phyloP scores from a whole-genome alignment of 139 green algal species.

The Pycnococcus provasolii region DNA sequence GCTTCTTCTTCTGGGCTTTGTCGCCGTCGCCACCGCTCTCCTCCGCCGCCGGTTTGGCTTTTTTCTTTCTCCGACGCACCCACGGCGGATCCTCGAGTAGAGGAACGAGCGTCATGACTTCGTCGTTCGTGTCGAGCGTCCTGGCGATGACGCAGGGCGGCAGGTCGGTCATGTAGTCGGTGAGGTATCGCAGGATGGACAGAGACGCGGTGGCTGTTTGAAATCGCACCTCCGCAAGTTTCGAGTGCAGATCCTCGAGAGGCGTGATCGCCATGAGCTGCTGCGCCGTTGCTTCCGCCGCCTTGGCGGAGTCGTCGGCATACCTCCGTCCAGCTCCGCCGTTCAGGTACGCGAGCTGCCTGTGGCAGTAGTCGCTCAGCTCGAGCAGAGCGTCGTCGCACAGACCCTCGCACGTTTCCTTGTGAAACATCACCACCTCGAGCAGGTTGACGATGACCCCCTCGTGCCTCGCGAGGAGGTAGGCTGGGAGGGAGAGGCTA shows the following conservation, averaged over 20 bases:
- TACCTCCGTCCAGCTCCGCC: background rate
- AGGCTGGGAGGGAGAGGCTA: no score
- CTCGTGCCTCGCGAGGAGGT: conserved; percentile 38
- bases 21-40: background rate
- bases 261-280: conserved; percentile 38
- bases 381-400: conserved; percentile 59
- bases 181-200: conserved; percentile 66
- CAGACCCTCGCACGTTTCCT: conserved; percentile 21
- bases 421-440: conserved; percentile 44
- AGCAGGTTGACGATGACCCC: conserved; percentile 63
- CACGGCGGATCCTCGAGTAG: conserved; percentile 66
- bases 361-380: conserved; percentile 57
- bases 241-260: conserved; percentile 52
- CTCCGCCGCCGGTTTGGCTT: background rate
- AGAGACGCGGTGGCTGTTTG: conserved; percentile 47
- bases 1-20: no score
- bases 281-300: conserved; percentile 12
- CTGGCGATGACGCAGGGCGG: conserved; percentile 52
- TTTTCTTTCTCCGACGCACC: conserved; percentile 32
- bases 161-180: conserved; percentile 46
- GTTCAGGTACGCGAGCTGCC: conserved; percentile 56
- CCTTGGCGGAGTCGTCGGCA: background rate
- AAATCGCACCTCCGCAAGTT: conserved; percentile 50
- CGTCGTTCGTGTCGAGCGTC: conserved; percentile 56
- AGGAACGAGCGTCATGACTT: conserved; percentile 58